Evolutionary conservation across 2,329 filamentous ascomycete species (phyloP).

Genomic region (Colletotrichum lindemuthianum): DNA sequence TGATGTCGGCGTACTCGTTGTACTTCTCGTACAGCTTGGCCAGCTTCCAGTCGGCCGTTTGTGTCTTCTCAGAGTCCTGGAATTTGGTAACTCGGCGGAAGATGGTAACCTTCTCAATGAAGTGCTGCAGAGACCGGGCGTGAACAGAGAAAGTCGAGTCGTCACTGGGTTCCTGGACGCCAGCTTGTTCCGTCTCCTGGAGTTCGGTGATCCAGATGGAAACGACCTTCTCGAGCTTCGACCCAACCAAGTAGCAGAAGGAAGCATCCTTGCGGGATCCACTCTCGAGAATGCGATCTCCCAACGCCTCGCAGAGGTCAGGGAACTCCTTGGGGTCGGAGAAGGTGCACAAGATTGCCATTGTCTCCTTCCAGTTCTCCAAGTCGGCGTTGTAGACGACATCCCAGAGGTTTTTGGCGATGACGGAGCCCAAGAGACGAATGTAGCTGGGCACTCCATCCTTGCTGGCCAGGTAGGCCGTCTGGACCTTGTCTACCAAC

Average conservation of each 20-base stretch:
- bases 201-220: conserved; percentile 93
- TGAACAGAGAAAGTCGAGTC: conserved; percentile 93
- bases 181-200: conserved; percentile 81
- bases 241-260: conserved; percentile 95
- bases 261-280: conserved; percentile 87
- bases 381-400: conserved; percentile 96
- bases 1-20: conserved; percentile 94
- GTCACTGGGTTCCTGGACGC: conserved; percentile 72
- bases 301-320: conserved; percentile 93
- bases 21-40: conserved; percentile 92
- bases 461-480: conserved; percentile 87
- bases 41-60: conserved; percentile 88
- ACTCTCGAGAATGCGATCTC: conserved; percentile 87
- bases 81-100: conserved; percentile 96
- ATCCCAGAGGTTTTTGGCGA: conserved; percentile 97
- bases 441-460: conserved; percentile 89
- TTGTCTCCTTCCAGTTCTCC: conserved; percentile 94
- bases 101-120: conserved; percentile 98
- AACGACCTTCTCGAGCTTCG: conserved; percentile 97
- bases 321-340: conserved; percentile 91
- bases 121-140: conserved; percentile 85
- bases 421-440: conserved; percentile 88
- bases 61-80: conserved; percentile 77
- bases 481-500: conserved; percentile 92
- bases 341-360: conserved; percentile 96